Evolutionary conservation across 768 basidiomycete genomes (phyloP).

Genomic region (Boletus tylopilopsis): DNA sequence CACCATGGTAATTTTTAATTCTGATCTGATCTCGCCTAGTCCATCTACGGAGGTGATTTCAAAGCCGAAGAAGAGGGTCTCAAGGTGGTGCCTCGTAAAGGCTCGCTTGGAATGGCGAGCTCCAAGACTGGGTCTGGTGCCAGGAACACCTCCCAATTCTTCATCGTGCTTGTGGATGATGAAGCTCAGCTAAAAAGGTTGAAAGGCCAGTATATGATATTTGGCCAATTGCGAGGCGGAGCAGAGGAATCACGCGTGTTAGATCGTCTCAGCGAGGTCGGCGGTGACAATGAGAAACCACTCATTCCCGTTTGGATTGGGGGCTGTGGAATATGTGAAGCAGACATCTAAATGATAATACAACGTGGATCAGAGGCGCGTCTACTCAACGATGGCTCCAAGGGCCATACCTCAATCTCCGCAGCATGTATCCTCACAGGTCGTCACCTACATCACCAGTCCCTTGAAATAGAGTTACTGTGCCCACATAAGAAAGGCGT

Average conservation of each 20-base stretch:
- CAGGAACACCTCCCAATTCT: constrained; percentile 47
- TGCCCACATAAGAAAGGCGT: not conserved
- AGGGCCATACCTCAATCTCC: not conserved
- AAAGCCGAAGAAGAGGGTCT: constrained; percentile 51
- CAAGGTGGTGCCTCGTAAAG: constrained; percentile 36
- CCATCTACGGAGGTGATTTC: constrained; percentile 46
- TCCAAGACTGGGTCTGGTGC: constrained; percentile 42
- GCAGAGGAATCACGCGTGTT: constrained; percentile 32
- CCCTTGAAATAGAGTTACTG: not conserved
- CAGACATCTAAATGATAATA: not conserved
- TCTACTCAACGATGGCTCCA: not conserved
- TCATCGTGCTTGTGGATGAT: constrained; percentile 43
- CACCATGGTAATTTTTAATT: not conserved
- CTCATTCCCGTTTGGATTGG: constrained; percentile 42
- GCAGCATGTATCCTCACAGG: too few species aligned
- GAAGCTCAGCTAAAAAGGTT: constrained; percentile 41
- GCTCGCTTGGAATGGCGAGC: constrained; percentile 52
- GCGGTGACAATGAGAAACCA: constrained; percentile 33
- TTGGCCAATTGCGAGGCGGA: constrained; percentile 37
- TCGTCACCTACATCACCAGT: constrained; percentile 1
- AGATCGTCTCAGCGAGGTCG: constrained; percentile 32
- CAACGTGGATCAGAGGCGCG: not conserved
- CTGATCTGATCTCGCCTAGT: constrained; percentile 26
- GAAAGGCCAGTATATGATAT: constrained; percentile 47
- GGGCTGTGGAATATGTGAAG: constrained; percentile 33